Evolutionary conservation across 441 rosid species (phyloP).

Genomic region (Populus tomentosa): DNA sequence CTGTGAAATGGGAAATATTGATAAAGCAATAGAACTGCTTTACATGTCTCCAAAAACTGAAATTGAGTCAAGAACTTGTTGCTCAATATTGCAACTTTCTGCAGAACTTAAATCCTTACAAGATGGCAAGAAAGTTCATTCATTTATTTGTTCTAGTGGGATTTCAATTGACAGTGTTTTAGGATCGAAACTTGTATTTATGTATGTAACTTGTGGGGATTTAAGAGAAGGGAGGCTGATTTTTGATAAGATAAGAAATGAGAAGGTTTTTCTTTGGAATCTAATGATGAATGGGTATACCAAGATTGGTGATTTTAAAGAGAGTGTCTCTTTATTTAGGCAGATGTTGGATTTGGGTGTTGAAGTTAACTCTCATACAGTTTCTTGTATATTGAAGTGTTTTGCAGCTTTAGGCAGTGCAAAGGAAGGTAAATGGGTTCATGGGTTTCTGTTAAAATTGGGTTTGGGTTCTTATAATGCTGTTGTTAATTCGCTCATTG

Average conservation of each 20-base stretch:
- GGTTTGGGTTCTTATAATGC: constrained; percentile 38
- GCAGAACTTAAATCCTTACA: constrained; percentile 45
- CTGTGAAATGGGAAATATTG: constrained; percentile 42
- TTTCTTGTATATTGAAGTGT: constrained; percentile 59
- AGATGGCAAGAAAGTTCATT: constrained; percentile 48
- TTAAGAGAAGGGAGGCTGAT: constrained; percentile 45
- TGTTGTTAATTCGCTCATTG: constrained; percentile 48
- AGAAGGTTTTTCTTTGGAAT: constrained; percentile 66
- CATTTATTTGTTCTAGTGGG: constrained; percentile 36
- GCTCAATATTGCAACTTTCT: constrained; percentile 55
- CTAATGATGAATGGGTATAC: constrained; percentile 51
- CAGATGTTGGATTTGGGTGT: constrained; percentile 48
- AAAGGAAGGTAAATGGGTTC: constrained; percentile 51
- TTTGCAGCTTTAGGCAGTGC: constrained; percentile 40
- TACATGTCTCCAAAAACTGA: constrained; percentile 25
- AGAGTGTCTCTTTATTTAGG: constrained; percentile 42
- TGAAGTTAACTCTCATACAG: constrained; percentile 42
- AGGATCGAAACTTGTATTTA: constrained; percentile 60
- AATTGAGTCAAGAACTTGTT: constrained; percentile 40
- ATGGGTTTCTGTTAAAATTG: constrained; percentile 46
- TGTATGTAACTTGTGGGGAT: constrained; percentile 64
- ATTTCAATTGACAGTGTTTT: constrained; percentile 39
- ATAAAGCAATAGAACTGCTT: constrained; percentile 42
- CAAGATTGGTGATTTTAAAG: constrained; percentile 42
- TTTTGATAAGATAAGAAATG: constrained; percentile 41